A percentile compares a stretch with the other conserved stretches of the same genome.
Conservation (phyloP, 176 grass and related monocot genomes). For the Lolium multiflorum region DNA sequence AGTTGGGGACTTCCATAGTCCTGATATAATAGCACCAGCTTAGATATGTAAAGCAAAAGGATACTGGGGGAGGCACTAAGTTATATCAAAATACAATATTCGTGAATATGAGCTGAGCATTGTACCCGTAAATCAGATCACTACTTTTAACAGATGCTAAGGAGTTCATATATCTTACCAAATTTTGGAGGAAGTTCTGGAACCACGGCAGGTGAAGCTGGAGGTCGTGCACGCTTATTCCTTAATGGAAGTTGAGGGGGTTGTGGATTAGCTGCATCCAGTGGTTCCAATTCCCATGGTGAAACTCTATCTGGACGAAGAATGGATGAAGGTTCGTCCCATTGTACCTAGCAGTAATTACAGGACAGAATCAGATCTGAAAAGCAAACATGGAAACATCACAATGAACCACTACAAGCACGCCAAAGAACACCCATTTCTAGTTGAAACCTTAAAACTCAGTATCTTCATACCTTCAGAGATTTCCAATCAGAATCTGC, state of each 20-base stretch:
- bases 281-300: slow-evolving; percentile 88
- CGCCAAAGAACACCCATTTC: background rate
- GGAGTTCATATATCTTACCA: slow-evolving; percentile 52
- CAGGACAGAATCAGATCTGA: slow-evolving; percentile 18
- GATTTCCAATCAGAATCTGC: slow-evolving; percentile 92
- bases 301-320: slow-evolving; percentile 81
- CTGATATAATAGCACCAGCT: slow-evolving; percentile 53
- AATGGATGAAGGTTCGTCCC: slow-evolving; percentile 89
- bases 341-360: slow-evolving; percentile 76
- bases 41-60: slow-evolving; percentile 22
- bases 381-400: slow-evolving; percentile 28
- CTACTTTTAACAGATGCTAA: slow-evolving; percentile 13
- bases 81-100: slow-evolving; percentile 18
- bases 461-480: slow-evolving; percentile 69
- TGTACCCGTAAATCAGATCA: slow-evolving; percentile 3
- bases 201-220: slow-evolving; percentile 56
- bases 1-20: slow-evolving; percentile 71
- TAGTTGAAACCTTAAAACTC: slow-evolving; percentile 9
- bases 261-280: slow-evolving; percentile 61
- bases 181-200: slow-evolving; percentile 60
- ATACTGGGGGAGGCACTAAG: background rate
- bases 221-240: slow-evolving; percentile 72
- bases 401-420: slow-evolving; percentile 24
- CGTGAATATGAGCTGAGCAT: slow-evolving; percentile 29
- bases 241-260: slow-evolving; percentile 58